These are phyloP conservation scores for Termitomyces sp. DNA, from an alignment of 768 basidiomycete species.

Conservation along the genomic window DNA sequence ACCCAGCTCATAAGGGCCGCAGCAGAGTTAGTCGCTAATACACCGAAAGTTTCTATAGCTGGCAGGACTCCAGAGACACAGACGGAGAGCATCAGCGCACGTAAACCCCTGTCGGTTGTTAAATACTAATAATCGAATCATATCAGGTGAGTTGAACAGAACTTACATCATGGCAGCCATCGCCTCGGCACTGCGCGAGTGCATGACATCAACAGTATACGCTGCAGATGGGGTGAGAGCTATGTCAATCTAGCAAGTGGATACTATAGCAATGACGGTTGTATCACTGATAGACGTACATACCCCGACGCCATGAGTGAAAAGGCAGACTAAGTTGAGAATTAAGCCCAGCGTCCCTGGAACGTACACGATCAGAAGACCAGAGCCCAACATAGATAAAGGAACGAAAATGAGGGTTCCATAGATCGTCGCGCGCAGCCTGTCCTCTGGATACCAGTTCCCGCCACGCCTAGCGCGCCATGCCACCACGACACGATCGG, in stretches of 20 bases:
- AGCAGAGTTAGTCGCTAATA: conserved; percentile 40
- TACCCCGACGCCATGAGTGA: conserved; percentile 62
- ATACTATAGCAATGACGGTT: neutral
- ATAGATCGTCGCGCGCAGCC: conserved; percentile 45
- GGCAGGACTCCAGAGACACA: conserved; percentile 45
- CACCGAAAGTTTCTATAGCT: conserved; percentile 46
- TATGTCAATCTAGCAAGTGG: conserved; percentile 40
- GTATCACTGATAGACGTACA: conserved; percentile 11
- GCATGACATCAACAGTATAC: conserved; percentile 58
- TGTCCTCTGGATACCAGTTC: conserved; percentile 64
- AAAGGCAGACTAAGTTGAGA: conserved; percentile 49
- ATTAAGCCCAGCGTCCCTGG: conserved; percentile 42
- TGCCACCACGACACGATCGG: conserved; percentile 44
- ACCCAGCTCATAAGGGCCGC: conserved; percentile 40
- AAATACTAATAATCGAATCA: neutral
- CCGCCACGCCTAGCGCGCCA: conserved; percentile 48
- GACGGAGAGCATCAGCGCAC: conserved; percentile 36
- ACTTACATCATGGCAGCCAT: conserved; percentile 52
- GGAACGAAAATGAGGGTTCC: conserved; percentile 48
- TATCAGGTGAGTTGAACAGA: neutral
- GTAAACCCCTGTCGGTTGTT: conserved; percentile 35
- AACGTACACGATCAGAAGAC: conserved; percentile 47
- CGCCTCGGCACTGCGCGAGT: conserved; percentile 55
- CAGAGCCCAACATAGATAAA: conserved; percentile 40
- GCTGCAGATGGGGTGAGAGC: conserved; percentile 50